phyloP scores from a whole-genome alignment of 345 rosid species.

The Moricandia arvensis region DNA sequence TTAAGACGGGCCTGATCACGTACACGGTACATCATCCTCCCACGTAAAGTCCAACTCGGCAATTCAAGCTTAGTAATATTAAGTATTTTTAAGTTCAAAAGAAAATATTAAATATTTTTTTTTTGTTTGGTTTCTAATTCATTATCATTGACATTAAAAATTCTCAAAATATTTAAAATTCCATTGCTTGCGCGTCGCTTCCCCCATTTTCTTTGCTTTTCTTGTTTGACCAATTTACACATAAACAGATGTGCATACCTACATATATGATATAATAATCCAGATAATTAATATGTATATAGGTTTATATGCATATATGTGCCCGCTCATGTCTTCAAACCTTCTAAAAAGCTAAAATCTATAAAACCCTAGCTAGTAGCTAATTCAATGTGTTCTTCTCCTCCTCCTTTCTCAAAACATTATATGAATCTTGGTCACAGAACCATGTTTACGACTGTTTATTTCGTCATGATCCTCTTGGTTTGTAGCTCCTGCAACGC shows the following conservation, averaged over 20 bases:
- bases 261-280: slow-evolving; percentile 2
- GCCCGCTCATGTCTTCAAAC: not conserved
- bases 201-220: slow-evolving; percentile 20
- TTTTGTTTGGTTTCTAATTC: not conserved
- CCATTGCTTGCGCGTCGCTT: slow-evolving; percentile 35
- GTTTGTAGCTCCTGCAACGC: slow-evolving; percentile 40
- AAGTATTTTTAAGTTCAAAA: too few relatives aligned
- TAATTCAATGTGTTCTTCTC: not conserved
- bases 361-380: slow-evolving; percentile 7
- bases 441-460: slow-evolving; percentile 8
- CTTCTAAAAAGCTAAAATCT: slow-evolving; percentile 13
- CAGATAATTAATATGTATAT: not conserved
- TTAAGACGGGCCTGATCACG: too few relatives aligned
- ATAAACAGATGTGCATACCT: slow-evolving; percentile 13
- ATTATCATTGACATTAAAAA: slow-evolving; percentile 15
- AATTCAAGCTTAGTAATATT: slow-evolving; percentile 2
- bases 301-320: not conserved
- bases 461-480: slow-evolving; percentile 38
- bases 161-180: slow-evolving; percentile 1
- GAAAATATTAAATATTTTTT: too few relatives aligned
- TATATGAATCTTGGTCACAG: slow-evolving; percentile 23
- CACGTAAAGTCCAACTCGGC: slow-evolving; percentile 34
- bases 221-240: slow-evolving; percentile 37
- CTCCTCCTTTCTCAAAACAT: not conserved
- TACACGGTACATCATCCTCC: slow-evolving; percentile 12